Conservation (phyloP, 202 grass and related monocot species). For the Setaria viridis region DNA sequence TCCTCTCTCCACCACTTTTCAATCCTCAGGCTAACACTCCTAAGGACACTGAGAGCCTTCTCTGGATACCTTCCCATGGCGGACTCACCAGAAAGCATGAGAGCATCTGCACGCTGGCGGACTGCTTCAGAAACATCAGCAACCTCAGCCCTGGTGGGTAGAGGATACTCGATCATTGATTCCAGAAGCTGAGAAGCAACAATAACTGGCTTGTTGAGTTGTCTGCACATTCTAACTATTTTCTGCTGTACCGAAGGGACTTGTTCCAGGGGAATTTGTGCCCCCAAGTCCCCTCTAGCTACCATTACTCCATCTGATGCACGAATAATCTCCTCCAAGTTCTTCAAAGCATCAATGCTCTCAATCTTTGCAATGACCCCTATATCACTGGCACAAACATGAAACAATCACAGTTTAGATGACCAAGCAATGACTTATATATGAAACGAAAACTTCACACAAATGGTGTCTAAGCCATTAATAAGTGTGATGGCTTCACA, state of each 20-base stretch:
- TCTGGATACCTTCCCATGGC: slow-evolving; percentile 94
- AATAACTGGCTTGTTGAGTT: slow-evolving; percentile 95
- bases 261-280: slow-evolving; percentile 94
- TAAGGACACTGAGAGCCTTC: slow-evolving; percentile 84
- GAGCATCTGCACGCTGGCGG: slow-evolving; percentile 82
- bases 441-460: slow-evolving; percentile 11
- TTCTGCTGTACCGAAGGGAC: slow-evolving; percentile 86
- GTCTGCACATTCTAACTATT: slow-evolving; percentile 85
- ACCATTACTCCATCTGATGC: slow-evolving; percentile 94
- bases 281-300: slow-evolving; percentile 94
- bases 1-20: slow-evolving; percentile 98
- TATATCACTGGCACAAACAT: slow-evolving; percentile 67
- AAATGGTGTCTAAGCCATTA: background rate
- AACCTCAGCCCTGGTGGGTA: slow-evolving; percentile 91
- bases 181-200: slow-evolving; percentile 97
- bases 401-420: slow-evolving; percentile 24
- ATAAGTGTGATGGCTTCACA: background rate
- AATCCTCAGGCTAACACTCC: slow-evolving; percentile 88
- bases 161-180: slow-evolving; percentile 96
- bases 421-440: slow-evolving; percentile 11
- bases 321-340: slow-evolving; percentile 80
- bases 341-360: slow-evolving; percentile 84
- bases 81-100: slow-evolving; percentile 98
- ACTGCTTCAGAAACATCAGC: slow-evolving; percentile 98
- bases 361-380: slow-evolving; percentile 92